These are phyloP conservation scores for Beta lomatogona DNA, from an alignment of 179 eudicot species.

Conservation along the genomic window DNA sequence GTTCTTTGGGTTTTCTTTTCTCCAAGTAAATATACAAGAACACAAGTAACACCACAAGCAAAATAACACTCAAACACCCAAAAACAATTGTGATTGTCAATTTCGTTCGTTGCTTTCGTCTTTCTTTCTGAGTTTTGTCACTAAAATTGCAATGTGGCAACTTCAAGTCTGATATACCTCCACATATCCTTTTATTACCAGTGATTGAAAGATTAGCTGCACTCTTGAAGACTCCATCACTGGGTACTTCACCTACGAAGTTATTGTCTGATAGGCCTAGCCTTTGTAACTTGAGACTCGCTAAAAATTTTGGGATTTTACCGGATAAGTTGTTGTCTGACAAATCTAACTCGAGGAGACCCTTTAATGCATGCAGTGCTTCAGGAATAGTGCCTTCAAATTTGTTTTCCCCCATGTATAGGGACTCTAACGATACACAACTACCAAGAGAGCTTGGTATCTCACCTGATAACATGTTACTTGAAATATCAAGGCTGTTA, in stretches of 20 bases:
- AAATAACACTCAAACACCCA: not conserved
- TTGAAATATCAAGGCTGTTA: slow-evolving; percentile 25
- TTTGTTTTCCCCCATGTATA: slow-evolving; percentile 15
- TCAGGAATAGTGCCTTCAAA: slow-evolving; percentile 36
- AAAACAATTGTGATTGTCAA: not conserved
- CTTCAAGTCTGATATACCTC: slow-evolving; percentile 32
- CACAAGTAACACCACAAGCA: not conserved
- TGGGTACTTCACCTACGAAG: slow-evolving; percentile 42
- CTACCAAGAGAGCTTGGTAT: slow-evolving; percentile 33
- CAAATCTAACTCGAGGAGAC: slow-evolving; percentile 26
- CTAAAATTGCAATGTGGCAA: slow-evolving; percentile 27
- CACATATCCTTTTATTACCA: slow-evolving; percentile 39
- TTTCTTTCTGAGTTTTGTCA: not conserved
- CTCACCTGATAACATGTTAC: slow-evolving; percentile 32
- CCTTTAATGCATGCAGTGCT: slow-evolving; percentile 1
- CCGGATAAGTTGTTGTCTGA: slow-evolving; percentile 43
- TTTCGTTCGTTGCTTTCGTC: not conserved
- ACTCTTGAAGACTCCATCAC: slow-evolving; percentile 33
- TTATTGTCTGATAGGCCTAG: slow-evolving; percentile 39
- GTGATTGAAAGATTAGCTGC: slow-evolving; percentile 18
- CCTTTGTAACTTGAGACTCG: slow-evolving; percentile 5
- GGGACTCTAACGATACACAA: slow-evolving; percentile 12
- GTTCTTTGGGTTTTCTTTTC: not conserved
- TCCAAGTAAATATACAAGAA: not conserved
- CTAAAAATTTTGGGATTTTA: slow-evolving; percentile 22